Conservation (phyloP, 2,329 filamentous ascomycete genomes). For the Cordyceps farinosa region DNA sequence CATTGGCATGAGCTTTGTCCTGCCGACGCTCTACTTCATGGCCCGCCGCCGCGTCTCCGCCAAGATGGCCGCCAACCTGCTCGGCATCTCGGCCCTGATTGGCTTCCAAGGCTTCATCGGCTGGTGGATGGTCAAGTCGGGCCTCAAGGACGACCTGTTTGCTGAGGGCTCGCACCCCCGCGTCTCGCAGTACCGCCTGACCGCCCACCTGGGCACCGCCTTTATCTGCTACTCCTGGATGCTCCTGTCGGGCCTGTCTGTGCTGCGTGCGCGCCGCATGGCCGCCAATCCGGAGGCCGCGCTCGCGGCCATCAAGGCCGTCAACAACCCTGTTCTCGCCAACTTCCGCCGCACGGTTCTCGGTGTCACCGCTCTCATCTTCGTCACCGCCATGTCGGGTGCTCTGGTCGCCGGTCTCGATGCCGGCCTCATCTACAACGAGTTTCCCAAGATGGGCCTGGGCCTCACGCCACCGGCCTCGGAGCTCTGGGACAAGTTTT, state of each 20-base stretch:
- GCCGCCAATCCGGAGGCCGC: conserved; percentile 64
- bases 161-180: conserved; percentile 85
- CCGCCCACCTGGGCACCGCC: conserved; percentile 83
- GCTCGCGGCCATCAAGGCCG: conserved; percentile 54
- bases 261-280: conserved; percentile 74
- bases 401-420: conserved; percentile 92
- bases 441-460: conserved; percentile 92
- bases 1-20: conserved; percentile 82
- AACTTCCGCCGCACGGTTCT: conserved; percentile 71
- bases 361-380: conserved; percentile 71
- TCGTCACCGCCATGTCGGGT: conserved; percentile 88
- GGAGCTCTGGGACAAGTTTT: conserved; percentile 83
- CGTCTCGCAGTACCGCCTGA: conserved; percentile 90
- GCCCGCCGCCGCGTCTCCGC: conserved; percentile 72
- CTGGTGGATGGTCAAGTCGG: conserved; percentile 99
- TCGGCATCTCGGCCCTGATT: conserved; percentile 83
- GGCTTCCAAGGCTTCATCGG: conserved; percentile 93
- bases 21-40: conserved; percentile 87
- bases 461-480: conserved; percentile 75
- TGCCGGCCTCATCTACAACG: conserved; percentile 96
- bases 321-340: conserved; percentile 65
- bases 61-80: conserved; percentile 71
- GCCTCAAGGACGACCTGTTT: conserved; percentile 92
- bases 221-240: conserved; percentile 94
- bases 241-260: conserved; percentile 81